Evolutionary conservation across 495 filamentous ascomycete species (phyloP), one percentile per base, ranked within the genome.

Genomic region (Aspergillus nidulans): DNA sequence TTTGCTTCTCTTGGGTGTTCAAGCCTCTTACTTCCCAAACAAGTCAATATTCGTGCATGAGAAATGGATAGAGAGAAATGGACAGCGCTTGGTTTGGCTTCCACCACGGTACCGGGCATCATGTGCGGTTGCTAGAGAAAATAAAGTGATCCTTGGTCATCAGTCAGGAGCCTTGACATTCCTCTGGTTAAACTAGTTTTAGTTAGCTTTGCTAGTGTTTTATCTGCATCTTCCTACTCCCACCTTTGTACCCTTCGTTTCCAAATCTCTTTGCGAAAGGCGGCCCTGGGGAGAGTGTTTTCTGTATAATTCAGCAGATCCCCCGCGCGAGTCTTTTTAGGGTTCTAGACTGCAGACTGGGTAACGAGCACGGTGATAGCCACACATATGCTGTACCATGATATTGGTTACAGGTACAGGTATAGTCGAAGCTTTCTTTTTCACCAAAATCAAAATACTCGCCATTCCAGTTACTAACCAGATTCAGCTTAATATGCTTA

Each of bases 61-160:
- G 46, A 49, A 32, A 49, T 49, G 25, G 46, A 25, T 49, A 18
- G 32, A 10, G 13, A 23, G 46, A 9, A 49, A 49, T 20, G 25
- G 25, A 25, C 44, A 48, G 44, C 44, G 23, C 26, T 48, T 48
- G 23, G 24, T 48, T 21, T 48, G 44, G 44, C 44, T 48, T 48
- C 44, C 44, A 25, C 44, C 44, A 48, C 19, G 26, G 19, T 48
- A 48, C 26, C 23, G 9, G 23, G 21, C 23, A 18, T 25, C 23
- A 48, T 48, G 23, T 26, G 18, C 46, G 23, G 46, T 32, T 49
- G 32, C 25, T 25, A 49, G 15, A 30, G 25, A 25, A 1, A 49
- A 49, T 15, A 49, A 15, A 16, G 25, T 47, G 46, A 25, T 16
- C 32, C 46, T 49, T 49, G 46, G 46, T 9, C 25, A 49, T 49